Base-by-base conservation (phyloP, 108 stramenopile genomes). In the Fragilariopsis cylindrus region DNA sequence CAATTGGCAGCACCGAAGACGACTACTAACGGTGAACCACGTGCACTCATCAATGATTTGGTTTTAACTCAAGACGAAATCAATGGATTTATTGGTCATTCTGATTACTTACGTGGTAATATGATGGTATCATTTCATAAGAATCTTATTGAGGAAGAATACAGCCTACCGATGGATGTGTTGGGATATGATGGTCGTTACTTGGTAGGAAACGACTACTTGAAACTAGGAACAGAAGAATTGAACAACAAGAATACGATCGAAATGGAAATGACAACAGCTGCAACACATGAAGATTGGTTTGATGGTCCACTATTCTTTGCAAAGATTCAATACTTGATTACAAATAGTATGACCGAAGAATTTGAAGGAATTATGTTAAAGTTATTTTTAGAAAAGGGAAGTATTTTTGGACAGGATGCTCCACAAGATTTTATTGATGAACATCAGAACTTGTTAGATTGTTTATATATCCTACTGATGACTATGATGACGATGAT, bases 101-200 rank as follows among this genome's bases (percentile, higher is more conserved):
- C 69, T 11, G 78, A 79, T 42, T 79, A 62, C 65, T 44, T 79
- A 12, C 78, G 65, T 44, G 72, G 72, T 4, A 66, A 79, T 40
- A 16, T 52, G 43, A 57, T 65, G 42, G 49, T 72, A n/a, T 65
- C 71, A 7, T 30, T 79, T 15, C 30, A 74, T 11, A n/a, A 65
- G 16, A 60, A 69, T 55, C 41, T 8, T 21, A 55, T 73, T 48
- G 18, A 60, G 15, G 54, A 53, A 19, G 71, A 72, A 12, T 63
- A 50, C 49, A 60, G 57, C n/a, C 39, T 79, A 5, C 78, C 78
- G 3, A 57, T 58, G 53, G 41, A 62, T 69, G 48, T 50, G 3
- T 57, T 79, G 45, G 78, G 78, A n/a, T 72, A 62, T 19, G 16
- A 60, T 39, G 78, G 65, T 19, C 78, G 78, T n/a, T 79, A 65